A percentile compares a stretch with the other conserved stretches of the same genome.
Conservation (phyloP, 2,329 filamentous ascomycete genomes). For the Didymosphaeria variabile region DNA sequence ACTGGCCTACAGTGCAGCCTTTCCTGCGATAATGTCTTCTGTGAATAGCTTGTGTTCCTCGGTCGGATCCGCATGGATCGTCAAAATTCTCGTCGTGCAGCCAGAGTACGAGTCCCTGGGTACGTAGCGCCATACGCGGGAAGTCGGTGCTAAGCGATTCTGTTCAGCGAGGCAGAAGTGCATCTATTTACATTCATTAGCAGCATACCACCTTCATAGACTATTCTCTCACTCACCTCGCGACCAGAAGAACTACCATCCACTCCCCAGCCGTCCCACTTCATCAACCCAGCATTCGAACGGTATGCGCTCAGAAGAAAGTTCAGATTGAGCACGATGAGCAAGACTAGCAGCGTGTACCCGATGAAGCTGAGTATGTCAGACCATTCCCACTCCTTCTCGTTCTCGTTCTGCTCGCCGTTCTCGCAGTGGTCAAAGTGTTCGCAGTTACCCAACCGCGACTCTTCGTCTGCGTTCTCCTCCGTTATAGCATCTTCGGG, state of each 20-base stretch:
- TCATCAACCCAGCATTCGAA: neutral
- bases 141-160: constrained; percentile 27
- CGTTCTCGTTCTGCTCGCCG: constrained; percentile 4
- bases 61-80: constrained; percentile 11
- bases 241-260: neutral
- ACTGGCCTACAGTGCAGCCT: neutral
- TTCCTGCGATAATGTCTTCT: constrained; percentile 21
- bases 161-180: constrained; percentile 28
- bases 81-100: constrained; percentile 23
- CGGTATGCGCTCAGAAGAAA: constrained; percentile 11
- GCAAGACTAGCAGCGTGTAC: constrained; percentile 15
- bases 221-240: neutral
- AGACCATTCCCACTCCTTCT: neutral
- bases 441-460: constrained; percentile 20
- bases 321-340: constrained; percentile 18
- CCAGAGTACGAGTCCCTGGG: neutral
- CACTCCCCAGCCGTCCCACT: neutral
- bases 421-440: neutral
- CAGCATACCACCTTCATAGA: neutral
- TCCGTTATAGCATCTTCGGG: constrained; percentile 11
- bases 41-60: constrained; percentile 25
- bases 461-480: constrained; percentile 21
- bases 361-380: neutral
- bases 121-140: constrained; percentile 29
- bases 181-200: constrained; percentile 21